Percentiles rank a stretch among this genome's conserved stretches.
Conservation (phyloP, 1,284 basidiomycete genomes). For the Melampsora occidentalis region DNA sequence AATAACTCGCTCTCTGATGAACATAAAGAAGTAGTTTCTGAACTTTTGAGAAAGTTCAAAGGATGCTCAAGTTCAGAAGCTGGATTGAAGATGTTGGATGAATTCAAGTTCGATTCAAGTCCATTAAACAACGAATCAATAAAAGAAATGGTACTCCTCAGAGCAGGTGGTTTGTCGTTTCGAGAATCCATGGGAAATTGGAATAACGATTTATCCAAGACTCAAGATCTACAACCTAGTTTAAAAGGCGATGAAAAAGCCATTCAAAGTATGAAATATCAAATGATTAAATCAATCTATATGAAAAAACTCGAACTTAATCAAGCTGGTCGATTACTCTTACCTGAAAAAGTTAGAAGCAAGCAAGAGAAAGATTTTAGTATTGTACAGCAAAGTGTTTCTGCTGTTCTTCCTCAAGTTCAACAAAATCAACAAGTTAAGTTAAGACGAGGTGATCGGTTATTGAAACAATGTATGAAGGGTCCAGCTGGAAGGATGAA, state of each 20-base stretch:
- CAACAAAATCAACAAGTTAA: not conserved
- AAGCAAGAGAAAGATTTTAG: conserved; percentile 31
- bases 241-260: conserved; percentile 34
- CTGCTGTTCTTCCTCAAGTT: not conserved
- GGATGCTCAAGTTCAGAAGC: conserved; percentile 34
- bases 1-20: not conserved
- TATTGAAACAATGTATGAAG: conserved; percentile 37
- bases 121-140: conserved; percentile 5
- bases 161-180: conserved; percentile 36
- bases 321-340: conserved; percentile 22
- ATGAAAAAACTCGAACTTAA: conserved; percentile 37
- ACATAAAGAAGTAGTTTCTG: conserved; percentile 4
- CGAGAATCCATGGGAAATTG: conserved; percentile 8
- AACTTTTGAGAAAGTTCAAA: conserved; percentile 31
- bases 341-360: conserved; percentile 29
- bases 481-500: conserved; percentile 36
- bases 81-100: conserved; percentile 28
- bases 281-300: conserved; percentile 43
- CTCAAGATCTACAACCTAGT: not conserved
- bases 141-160: conserved; percentile 29
- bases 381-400: conserved; percentile 7
- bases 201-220: too few relatives aligned
- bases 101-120: conserved; percentile 20
- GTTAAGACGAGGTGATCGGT: conserved; percentile 17
- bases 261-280: conserved; percentile 32